A percentile compares a stretch with the other conserved stretches of the same genome.
Conservation (phyloP, 805 yeast genomes). For the Starmerella davenportii region DNA sequence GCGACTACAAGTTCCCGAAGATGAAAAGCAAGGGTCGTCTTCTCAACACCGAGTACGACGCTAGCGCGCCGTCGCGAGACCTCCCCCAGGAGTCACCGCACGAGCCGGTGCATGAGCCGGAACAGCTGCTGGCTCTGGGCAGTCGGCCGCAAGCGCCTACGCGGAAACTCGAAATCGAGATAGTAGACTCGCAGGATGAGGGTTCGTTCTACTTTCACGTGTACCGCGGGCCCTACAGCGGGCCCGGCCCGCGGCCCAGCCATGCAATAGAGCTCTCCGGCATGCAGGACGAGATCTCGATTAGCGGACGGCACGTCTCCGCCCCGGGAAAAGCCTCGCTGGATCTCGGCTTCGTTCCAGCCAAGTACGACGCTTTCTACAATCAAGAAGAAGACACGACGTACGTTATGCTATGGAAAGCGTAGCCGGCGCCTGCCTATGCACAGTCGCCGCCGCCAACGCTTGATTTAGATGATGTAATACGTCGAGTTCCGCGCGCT, state of each 20-base stretch:
- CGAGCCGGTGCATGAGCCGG: neutral
- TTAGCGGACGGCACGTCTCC: too few species aligned
- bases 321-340: too few species aligned
- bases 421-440: too few species aligned
- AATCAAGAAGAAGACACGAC: too few species aligned
- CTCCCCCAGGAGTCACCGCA: neutral
- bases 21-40: slow-evolving; percentile 52
- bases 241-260: slow-evolving; percentile 10
- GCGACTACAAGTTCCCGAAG: slow-evolving; percentile 52
- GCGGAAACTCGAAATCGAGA: neutral
- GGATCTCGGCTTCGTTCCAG: too few species aligned
- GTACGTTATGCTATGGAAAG: too few species aligned
- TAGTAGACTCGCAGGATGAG: neutral
- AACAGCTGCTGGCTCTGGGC: neutral
- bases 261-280: slow-evolving; percentile 14
- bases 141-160: neutral
- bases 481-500: too few species aligned
- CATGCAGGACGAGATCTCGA: slow-evolving; percentile 4
- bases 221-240: slow-evolving; percentile 13
- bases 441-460: too few species aligned
- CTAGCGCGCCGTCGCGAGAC: slow-evolving; percentile 5
- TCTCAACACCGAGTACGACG: slow-evolving; percentile 24
- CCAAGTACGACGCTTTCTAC: too few species aligned
- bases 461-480: too few species aligned
- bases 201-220: slow-evolving; percentile 10